Evolutionary conservation across 2,329 filamentous ascomycete genomes (phyloP).

Genomic region (Xylariaceae sp.): DNA sequence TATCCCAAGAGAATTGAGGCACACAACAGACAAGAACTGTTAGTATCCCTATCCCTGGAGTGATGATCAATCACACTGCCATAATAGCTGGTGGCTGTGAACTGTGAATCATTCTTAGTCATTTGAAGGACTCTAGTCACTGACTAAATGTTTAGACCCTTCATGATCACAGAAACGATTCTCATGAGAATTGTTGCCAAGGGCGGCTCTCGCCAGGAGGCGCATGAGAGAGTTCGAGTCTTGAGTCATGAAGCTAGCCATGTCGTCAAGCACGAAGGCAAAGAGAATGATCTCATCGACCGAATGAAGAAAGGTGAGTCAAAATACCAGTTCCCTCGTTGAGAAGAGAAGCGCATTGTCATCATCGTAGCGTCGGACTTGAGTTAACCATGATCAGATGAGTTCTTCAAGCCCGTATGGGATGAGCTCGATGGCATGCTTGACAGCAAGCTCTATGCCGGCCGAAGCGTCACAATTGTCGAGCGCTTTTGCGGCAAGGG

Average conservation of each 20-base stretch:
- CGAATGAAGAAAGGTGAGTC: conserved; percentile 54
- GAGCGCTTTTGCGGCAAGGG: conserved; percentile 39
- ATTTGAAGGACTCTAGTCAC: too few relatives aligned
- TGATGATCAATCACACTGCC: too few relatives aligned
- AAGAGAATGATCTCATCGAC: conserved; percentile 76
- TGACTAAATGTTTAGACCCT: conserved; percentile 44
- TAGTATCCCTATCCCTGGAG: too few relatives aligned
- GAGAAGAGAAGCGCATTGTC: too few relatives aligned
- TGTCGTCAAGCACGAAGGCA: conserved; percentile 56
- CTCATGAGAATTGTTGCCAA: conserved; percentile 25
- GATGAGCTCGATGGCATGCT: conserved; percentile 65
- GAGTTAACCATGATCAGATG: conserved; percentile 29
- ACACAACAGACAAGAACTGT: conserved; percentile 58
- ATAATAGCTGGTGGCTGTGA: too few relatives aligned
- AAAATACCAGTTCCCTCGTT: too few relatives aligned
- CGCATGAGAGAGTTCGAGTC: conserved; percentile 83
- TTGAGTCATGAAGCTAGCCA: conserved; percentile 70
- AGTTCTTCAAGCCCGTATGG: conserved; percentile 73
- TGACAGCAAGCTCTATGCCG: conserved; percentile 51
- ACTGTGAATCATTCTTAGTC: too few relatives aligned
- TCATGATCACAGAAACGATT: conserved; percentile 61
- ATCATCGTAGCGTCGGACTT: too few relatives aligned
- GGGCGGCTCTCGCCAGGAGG: conserved; percentile 32
- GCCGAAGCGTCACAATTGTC: conserved; percentile 41
- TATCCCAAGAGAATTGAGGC: conserved; percentile 70